A percentile compares a stretch with the other conserved stretches of the same genome.
Conservation (phyloP, 129 eudicot genomes). For the Apium graveolens region DNA sequence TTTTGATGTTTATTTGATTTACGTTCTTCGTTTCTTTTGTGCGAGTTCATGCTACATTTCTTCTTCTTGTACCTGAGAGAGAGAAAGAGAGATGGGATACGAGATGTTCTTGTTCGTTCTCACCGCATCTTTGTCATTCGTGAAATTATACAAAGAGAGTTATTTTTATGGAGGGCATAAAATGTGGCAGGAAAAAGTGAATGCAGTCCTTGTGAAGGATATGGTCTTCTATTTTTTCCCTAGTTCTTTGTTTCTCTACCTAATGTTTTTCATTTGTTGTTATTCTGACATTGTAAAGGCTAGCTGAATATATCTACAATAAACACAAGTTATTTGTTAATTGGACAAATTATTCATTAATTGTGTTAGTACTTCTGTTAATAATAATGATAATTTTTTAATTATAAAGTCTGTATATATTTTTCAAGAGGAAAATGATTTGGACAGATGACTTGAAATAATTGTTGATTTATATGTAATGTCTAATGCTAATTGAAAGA, state of each 20-base stretch:
- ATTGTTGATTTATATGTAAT: neutral
- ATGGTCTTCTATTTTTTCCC: neutral
- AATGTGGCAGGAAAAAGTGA: neutral
- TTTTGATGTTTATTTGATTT: too few relatives aligned
- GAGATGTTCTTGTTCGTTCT: too few relatives aligned
- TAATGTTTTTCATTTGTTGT: neutral
- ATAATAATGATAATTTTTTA: neutral
- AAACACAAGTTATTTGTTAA: neutral
- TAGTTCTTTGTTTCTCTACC: neutral
- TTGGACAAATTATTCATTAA: neutral
- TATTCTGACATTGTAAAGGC: neutral
- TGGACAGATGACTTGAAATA: neutral
- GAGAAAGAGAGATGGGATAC: too few relatives aligned
- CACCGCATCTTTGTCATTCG: too few relatives aligned
- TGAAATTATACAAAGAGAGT: too few relatives aligned
- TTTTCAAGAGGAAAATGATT: neutral
- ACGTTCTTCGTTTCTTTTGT: too few relatives aligned
- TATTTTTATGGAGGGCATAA: too few relatives aligned
- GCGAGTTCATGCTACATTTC: too few relatives aligned
- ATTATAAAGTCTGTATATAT: neutral
- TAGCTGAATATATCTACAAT: neutral
- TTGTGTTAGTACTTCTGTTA: neutral
- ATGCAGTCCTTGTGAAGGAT: neutral
- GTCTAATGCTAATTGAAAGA: neutral
- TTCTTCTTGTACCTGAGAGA: too few relatives aligned